phyloP scores from a whole-genome alignment of 495 filamentous ascomycete genomes.

The Terfezia claveryi region DNA sequence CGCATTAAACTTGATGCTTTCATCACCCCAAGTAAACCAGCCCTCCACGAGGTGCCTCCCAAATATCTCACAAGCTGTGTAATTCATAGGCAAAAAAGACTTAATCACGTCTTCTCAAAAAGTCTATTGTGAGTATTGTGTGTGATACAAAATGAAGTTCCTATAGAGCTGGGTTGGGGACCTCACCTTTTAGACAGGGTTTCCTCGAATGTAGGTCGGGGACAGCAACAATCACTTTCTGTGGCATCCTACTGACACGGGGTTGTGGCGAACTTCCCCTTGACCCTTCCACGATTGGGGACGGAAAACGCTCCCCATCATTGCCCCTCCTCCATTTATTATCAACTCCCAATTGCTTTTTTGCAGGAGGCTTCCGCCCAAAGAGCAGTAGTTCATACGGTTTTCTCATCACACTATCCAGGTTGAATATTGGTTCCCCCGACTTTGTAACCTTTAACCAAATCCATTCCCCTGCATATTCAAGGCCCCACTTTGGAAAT shows the following conservation, averaged over 20 bases:
- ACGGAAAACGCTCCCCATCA: background rate
- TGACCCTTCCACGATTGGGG: background rate
- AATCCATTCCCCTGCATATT: conserved; percentile 58
- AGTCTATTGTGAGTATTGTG: background rate
- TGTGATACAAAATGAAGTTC: background rate
- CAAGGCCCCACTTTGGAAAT: conserved; percentile 41
- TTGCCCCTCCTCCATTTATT: conserved; percentile 1
- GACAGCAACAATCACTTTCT: conserved; percentile 49
- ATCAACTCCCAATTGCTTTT: background rate
- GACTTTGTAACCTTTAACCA: conserved; percentile 65
- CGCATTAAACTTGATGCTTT: conserved; percentile 61
- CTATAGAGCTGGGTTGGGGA: no score
- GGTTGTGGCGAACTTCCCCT: conserved; percentile 6
- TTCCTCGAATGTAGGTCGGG: conserved; percentile 87
- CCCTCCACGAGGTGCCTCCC: conserved; percentile 64
- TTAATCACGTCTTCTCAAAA: conserved; percentile 28
- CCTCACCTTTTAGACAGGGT: conserved; percentile 37
- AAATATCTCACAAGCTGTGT: conserved; percentile 65
- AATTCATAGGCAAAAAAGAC: conserved; percentile 25
- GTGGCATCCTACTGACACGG: conserved; percentile 17
- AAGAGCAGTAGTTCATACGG: conserved; percentile 73
- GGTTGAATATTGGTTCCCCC: conserved; percentile 47
- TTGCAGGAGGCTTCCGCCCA: conserved; percentile 22
- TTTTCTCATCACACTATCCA: conserved; percentile 52
- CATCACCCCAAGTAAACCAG: conserved; percentile 81